Base-by-base conservation (phyloP, 441 rosid species). In the Eruca vesicaria region DNA sequence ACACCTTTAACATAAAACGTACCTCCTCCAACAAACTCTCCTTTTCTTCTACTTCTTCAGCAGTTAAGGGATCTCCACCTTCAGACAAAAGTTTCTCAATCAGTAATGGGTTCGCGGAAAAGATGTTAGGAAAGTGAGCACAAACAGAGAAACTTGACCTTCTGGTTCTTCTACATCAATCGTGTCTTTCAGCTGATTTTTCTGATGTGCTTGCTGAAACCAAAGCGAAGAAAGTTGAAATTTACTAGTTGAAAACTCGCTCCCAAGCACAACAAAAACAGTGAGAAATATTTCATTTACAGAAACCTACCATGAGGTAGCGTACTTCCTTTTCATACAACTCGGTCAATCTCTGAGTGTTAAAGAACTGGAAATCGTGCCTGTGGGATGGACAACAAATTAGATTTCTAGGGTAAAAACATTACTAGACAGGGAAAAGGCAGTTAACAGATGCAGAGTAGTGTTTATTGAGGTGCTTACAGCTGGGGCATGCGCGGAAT, bases 401-500 rank as follows among this genome's bases (percentile, higher is more conserved):
- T 21, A 59, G 29, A 19, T 11, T 60, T 10, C 15, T 50, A 72
- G 62, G 3, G 35, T 71, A 53, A 61, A n/a, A 15, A 68, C 3
- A 45, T 14, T 10, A n/a, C n/a, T n/a, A n/a, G n/a, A n/a, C n/a
- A n/a, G n/a, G n/a, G n/a, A n/a, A n/a, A n/a, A n/a, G n/a, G n/a
- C n/a, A n/a, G n/a, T 52, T 52, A 18, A 52, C 57, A 52, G 50
- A 43, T 43, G 50, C 50, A 43, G 50, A 43, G 50, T n/a, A 43
- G 8, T 6, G 50, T 43, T 43, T 43, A 19, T 55, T 9, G 71
- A 80, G 75, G 67, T 53, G 58, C 93, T 80, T 79, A 96, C 99
- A 96, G 68, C 84, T 89, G 98, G 29, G 98, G 99, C 99, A 94
- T 96, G 74, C 99, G 98, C 61, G 99, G 99, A 81, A 96, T 94